These are phyloP conservation scores for Trifolium dubium DNA, from an alignment of 306 rosid genomes.

Conservation along the genomic window DNA sequence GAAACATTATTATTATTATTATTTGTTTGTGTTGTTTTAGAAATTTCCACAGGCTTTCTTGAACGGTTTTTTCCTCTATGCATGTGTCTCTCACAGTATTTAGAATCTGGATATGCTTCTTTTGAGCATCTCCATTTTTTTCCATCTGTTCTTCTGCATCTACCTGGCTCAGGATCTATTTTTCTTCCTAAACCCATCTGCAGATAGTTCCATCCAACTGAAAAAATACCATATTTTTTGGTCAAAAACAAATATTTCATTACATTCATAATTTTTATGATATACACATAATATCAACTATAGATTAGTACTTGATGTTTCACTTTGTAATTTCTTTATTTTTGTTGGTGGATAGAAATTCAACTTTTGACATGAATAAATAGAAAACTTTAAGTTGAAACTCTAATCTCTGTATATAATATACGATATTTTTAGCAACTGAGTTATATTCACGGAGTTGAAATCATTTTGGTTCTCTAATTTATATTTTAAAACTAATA, in stretches of 20 bases:
- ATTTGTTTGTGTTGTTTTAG: conserved; percentile 56
- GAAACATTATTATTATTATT: conserved; percentile 27
- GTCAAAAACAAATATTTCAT: not conserved
- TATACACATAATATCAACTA: too few relatives aligned
- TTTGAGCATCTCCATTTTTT: conserved; percentile 97
- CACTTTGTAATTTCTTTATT: too few relatives aligned
- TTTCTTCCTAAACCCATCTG: conserved; percentile 87
- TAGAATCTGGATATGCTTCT: conserved; percentile 85
- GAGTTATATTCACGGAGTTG: too few relatives aligned
- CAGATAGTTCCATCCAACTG: conserved; percentile 90
- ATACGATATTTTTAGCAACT: too few relatives aligned
- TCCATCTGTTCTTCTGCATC: conserved; percentile 95
- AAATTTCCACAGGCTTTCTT: conserved; percentile 99
- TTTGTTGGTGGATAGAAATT: too few relatives aligned
- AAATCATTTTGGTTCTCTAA: too few relatives aligned
- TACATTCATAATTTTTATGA: too few relatives aligned
- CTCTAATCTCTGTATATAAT: too few relatives aligned
- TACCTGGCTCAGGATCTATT: conserved; percentile 91
- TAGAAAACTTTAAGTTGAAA: too few relatives aligned
- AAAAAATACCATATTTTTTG: conserved; percentile 7
- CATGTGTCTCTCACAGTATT: conserved; percentile 97
- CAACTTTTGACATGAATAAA: too few relatives aligned
- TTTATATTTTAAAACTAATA: too few relatives aligned
- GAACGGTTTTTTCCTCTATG: conserved; percentile 98
- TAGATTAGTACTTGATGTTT: too few relatives aligned